Base-by-base conservation (phyloP, 2,329 filamentous ascomycete genomes). In the Monilinia laxa region DNA sequence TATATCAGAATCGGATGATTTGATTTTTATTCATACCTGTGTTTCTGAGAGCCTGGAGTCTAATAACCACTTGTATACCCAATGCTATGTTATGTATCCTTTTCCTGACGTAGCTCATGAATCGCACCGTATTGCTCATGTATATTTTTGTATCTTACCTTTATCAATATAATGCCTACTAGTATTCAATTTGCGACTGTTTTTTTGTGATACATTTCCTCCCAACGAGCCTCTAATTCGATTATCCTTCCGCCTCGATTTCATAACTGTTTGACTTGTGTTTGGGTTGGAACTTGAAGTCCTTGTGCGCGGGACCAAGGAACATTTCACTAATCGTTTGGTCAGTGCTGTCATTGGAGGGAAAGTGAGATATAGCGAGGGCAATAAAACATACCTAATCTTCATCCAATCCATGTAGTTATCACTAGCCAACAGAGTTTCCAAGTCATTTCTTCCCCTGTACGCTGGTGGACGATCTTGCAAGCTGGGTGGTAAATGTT, bases 321-420 rank as follows among this genome's bases (percentile, higher is more conserved):
- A 96, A 99, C 93, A 99, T 98, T 77, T 99, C 95, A 78, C 94
- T 97, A 31, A 4, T 42, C 31, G 45, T 62, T 63, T 62, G 2
- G n/a, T 62, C 23, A 62, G 58, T 14, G 18, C 51, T 45, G 25
- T 62, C 5, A 35, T 16, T 18, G 11, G 9, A 4, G 10, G 3
- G 12, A 20, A 2, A 38, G 47, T 3, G 12, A 60, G 4, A 35
- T 25, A 20, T 35, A 25, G 28, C 10, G 31, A 49, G 42, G 31
- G 47, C 42, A 56, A 42, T 38, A 47, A 51, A 51, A 83, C 87
- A 78, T 85, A 95, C 93, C 89, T 96, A 75, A 99, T 96, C 82
- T 97, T 98, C 78, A 99, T 93, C 95, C 95, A 99, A 78, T 99
- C 95, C 80, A 90, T 90, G 80, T 96, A 97, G 79, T 98, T 93